A percentile compares a stretch with the other conserved stretches of the same genome.
Conservation (phyloP, 1,284 basidiomycete species). For the Fistulinella cinereoalba region DNA sequence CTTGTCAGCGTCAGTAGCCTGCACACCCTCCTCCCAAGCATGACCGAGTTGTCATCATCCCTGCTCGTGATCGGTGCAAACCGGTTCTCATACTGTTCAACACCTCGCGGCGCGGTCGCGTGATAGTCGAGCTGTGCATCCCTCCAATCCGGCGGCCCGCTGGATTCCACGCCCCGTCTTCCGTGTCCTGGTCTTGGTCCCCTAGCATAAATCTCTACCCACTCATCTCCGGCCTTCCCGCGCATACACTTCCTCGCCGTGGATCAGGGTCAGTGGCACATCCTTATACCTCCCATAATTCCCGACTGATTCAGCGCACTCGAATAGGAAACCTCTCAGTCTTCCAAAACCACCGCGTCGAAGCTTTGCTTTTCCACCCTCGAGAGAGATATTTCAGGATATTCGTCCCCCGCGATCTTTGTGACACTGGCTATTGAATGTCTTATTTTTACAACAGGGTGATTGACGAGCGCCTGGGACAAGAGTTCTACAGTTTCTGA, state of each 20-base stretch:
- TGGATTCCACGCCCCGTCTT: slow-evolving; percentile 21
- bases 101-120: slow-evolving; percentile 9
- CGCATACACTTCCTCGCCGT: slow-evolving; percentile 24
- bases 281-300: slow-evolving; percentile 12
- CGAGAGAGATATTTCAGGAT: slow-evolving; percentile 29
- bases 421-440: slow-evolving; percentile 6
- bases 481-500: background rate
- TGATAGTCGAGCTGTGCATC: slow-evolving; percentile 18
- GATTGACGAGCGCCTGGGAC: background rate
- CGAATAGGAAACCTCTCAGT: slow-evolving; percentile 17
- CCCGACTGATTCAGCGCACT: slow-evolving; percentile 4
- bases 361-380: slow-evolving; percentile 17
- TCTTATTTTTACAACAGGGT: slow-evolving; percentile 24
- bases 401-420: slow-evolving; percentile 10
- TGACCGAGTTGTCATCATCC: background rate
- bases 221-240: slow-evolving; percentile 29
- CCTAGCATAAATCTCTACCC: slow-evolving; percentile 6
- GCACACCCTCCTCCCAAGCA: background rate
- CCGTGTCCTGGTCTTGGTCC: slow-evolving; percentile 2
- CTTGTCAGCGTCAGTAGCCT: background rate
- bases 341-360: slow-evolving; percentile 35
- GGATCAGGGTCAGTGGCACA: slow-evolving; percentile 30
- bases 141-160: slow-evolving; percentile 23
- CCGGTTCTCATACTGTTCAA: slow-evolving; percentile 6
- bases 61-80: slow-evolving; percentile 2